phyloP scores from a whole-genome alignment of 345 rosid species.

The Arabis alpina region DNA sequence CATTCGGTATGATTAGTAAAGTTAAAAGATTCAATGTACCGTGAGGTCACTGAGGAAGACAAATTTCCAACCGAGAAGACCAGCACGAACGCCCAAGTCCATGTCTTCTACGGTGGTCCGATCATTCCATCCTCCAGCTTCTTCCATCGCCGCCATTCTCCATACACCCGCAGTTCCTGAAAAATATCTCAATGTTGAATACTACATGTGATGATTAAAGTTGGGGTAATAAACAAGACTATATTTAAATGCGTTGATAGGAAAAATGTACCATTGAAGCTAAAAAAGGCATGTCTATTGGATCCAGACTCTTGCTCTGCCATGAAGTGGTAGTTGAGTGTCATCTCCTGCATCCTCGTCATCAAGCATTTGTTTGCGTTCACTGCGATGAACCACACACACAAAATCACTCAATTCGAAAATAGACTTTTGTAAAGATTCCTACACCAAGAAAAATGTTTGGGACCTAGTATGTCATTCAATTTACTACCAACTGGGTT shows the following conservation, averaged over 20 bases:
- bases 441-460: background rate
- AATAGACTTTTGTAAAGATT: constrained; percentile 7
- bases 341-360: constrained; percentile 49
- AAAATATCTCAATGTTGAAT: background rate
- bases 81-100: constrained; percentile 94
- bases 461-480: background rate
- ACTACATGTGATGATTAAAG: background rate
- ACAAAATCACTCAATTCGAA: constrained; percentile 11
- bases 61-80: constrained; percentile 98
- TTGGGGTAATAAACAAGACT: background rate
- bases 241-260: background rate
- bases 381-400: constrained; percentile 27
- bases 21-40: constrained; percentile 45
- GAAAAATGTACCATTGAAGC: constrained; percentile 39
- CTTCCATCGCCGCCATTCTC: constrained; percentile 92
- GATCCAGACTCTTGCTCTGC: constrained; percentile 47
- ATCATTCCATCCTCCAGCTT: constrained; percentile 99
- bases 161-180: constrained; percentile 97
- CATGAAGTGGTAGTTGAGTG: constrained; percentile 45
- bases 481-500: background rate
- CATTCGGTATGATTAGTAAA: background rate
- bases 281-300: constrained; percentile 41
- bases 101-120: constrained; percentile 97
- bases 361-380: constrained; percentile 45
- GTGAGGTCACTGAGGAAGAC: constrained; percentile 85